These are phyloP conservation scores for Striga asiatica DNA, from an alignment of 257 asterid genomes.

Conservation along the genomic window DNA sequence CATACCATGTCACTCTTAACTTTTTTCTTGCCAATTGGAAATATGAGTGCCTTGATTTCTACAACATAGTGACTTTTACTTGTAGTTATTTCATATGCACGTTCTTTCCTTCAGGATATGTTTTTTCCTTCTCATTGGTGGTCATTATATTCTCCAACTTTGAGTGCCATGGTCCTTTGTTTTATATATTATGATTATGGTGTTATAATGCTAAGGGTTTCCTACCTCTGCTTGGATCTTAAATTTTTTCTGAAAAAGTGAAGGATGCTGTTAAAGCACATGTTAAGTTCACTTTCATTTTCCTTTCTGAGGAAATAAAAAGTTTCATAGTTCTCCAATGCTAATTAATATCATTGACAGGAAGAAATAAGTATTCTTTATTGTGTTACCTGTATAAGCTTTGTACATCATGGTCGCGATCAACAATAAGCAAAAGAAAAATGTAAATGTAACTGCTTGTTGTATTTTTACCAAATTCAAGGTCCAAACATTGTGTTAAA, in stretches of 20 bases:
- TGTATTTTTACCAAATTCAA: background rate
- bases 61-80: background rate
- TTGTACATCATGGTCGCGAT: background rate
- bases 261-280: background rate
- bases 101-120: background rate
- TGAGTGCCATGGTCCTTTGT: background rate
- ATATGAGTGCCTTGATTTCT: background rate
- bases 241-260: background rate
- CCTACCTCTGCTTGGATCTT: background rate
- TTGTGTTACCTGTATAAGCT: background rate
- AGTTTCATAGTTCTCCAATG: background rate
- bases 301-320: background rate
- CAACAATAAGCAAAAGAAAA: background rate
- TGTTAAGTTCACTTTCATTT: background rate
- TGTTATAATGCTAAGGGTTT: background rate
- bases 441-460: background rate
- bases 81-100: background rate
- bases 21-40: conserved; percentile 1
- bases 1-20: background rate
- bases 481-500: background rate
- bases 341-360: conserved; percentile 1
- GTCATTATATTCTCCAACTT: background rate
- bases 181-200: background rate
- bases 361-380: background rate
- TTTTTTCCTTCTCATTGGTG: background rate